Evolutionary conservation across 495 filamentous ascomycete species (phyloP).

Genomic region (Penicillium fimorum): DNA sequence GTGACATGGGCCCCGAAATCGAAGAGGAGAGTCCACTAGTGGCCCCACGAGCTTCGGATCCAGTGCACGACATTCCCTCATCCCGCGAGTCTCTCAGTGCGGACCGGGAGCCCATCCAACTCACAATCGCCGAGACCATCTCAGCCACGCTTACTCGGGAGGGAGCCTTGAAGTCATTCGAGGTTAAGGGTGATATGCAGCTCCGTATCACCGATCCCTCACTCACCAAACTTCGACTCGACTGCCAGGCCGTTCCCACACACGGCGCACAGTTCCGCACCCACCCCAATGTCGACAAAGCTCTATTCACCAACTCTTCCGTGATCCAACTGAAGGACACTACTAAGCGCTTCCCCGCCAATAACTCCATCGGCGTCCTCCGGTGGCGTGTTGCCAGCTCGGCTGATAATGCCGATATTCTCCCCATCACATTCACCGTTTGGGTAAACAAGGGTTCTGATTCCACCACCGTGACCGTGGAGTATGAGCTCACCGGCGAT

Average conservation of each 20-base stretch:
- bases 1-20: conserved; percentile 76
- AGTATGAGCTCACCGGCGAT: conserved; percentile 85
- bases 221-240: conserved; percentile 84
- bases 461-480: conserved; percentile 81
- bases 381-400: conserved; percentile 80
- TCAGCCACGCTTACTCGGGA: conserved; percentile 83
- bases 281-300: conserved; percentile 92
- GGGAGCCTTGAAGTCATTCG: conserved; percentile 75
- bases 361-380: conserved; percentile 84
- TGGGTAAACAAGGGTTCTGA: conserved; percentile 88
- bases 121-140: conserved; percentile 84
- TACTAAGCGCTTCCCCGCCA: conserved; percentile 83
- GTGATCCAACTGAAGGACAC: conserved; percentile 82
- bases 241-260: conserved; percentile 67
- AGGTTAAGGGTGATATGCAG: conserved; percentile 86
- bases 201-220: conserved; percentile 83
- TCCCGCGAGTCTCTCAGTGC: conserved; percentile 61
- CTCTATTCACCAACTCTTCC: conserved; percentile 72
- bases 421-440: conserved; percentile 89
- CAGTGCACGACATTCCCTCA: conserved; percentile 56
- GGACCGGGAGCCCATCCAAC: conserved; percentile 78
- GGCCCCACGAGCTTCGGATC: conserved; percentile 54
- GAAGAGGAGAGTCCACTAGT: conserved; percentile 78
- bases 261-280: conserved; percentile 85
- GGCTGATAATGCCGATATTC: conserved; percentile 67